phyloP scores from a whole-genome alignment of 2,329 filamentous ascomycete species.

The Teratosphaeria destructans region DNA sequence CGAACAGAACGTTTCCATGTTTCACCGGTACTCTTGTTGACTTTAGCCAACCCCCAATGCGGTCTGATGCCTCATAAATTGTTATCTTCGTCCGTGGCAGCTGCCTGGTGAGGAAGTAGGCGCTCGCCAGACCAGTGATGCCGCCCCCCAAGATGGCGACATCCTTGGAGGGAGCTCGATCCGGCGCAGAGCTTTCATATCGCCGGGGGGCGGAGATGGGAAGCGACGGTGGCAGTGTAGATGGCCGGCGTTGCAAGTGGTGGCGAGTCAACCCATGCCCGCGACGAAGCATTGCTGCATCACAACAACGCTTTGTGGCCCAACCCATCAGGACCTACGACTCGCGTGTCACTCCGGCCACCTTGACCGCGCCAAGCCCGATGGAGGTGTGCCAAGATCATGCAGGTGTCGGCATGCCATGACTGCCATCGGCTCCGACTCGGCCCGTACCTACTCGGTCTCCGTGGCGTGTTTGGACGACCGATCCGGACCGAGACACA shows the following conservation, averaged over 20 bases:
- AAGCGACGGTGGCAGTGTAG: neutral
- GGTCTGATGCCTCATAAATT: constrained; percentile 61
- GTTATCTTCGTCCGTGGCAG: constrained; percentile 63
- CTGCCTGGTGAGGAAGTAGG: constrained; percentile 63
- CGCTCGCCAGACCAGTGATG: constrained; percentile 69
- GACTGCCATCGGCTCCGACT: no score
- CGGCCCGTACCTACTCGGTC: no score
- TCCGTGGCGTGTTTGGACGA: no score
- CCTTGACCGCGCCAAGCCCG: no score
- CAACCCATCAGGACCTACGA: neutral
- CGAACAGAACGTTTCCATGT: constrained; percentile 60
- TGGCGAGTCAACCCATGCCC: constrained; percentile 8
- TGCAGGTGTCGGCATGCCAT: no score
- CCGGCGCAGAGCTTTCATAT: constrained; percentile 5
- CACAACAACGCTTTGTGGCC: neutral
- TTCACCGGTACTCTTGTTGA: constrained; percentile 53
- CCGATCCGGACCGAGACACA: no score
- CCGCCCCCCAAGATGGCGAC: constrained; percentile 70
- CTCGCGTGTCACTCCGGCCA: no score
- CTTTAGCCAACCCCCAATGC: constrained; percentile 75
- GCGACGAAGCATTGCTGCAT: constrained; percentile 22
- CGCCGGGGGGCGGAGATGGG: neutral
- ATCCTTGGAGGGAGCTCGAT: constrained; percentile 18
- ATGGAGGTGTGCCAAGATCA: no score
- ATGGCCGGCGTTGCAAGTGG: neutral